Conservation (phyloP, 768 basidiomycete species). For the Udeniomyces megalosporus region DNA sequence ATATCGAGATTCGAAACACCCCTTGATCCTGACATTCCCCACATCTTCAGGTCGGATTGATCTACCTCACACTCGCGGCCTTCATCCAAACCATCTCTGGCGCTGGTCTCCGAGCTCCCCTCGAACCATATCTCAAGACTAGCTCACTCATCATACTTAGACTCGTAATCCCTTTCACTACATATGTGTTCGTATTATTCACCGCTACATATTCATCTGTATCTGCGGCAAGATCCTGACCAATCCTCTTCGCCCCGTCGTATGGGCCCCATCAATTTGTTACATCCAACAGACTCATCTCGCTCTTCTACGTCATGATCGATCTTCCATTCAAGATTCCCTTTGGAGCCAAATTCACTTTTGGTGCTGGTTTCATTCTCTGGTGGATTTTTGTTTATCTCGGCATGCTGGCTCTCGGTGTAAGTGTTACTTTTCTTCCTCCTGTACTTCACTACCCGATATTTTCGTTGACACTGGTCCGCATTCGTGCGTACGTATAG, state of each 20-base stretch:
- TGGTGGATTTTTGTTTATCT: conserved; percentile 29
- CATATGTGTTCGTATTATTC: neutral
- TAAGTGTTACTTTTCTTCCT: too few species aligned
- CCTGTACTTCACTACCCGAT: too few species aligned
- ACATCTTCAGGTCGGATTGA: conserved; percentile 36
- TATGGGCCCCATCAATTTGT: too few species aligned
- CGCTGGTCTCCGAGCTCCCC: neutral
- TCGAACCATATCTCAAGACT: conserved; percentile 30
- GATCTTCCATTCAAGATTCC: conserved; percentile 24
- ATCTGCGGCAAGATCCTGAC: too few species aligned
- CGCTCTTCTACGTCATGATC: conserved; percentile 35
- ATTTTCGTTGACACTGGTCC: too few species aligned
- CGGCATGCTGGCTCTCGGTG: conserved; percentile 25
- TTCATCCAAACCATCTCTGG: neutral
- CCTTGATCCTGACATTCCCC: too few species aligned
- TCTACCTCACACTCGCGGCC: conserved; percentile 25
- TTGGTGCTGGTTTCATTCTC: conserved; percentile 29
- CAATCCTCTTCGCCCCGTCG: too few species aligned
- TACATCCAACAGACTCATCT: conserved; percentile 31
- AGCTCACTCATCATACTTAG: conserved; percentile 30
- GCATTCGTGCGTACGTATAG: too few species aligned
- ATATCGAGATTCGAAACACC: too few species aligned
- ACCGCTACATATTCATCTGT: too few species aligned
- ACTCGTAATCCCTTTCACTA: conserved; percentile 24
- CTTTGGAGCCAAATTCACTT: conserved; percentile 18